Conservation (phyloP, 495 filamentous ascomycete genomes). For the Daldinia loculata region DNA sequence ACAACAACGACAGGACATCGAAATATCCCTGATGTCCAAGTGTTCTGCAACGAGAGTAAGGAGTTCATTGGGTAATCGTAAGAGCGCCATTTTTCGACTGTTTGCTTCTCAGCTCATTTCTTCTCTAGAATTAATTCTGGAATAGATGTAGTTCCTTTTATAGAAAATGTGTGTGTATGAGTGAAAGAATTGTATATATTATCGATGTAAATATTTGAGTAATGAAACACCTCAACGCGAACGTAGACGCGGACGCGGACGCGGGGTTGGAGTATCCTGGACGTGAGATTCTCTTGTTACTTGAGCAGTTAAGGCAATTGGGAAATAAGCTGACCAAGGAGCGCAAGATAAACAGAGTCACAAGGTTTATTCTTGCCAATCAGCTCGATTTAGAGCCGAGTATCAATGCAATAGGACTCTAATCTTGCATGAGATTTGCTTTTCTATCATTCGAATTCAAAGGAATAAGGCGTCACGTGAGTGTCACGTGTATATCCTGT, state of each 20-base stretch:
- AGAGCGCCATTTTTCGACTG: slow-evolving; percentile 4
- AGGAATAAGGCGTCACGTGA: neutral
- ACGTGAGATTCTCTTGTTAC: neutral
- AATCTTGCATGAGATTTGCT: neutral
- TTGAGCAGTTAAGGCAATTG: neutral
- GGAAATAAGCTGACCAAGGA: neutral
- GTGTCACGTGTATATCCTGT: neutral
- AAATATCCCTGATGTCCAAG: neutral
- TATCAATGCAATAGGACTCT: neutral
- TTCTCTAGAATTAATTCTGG: too few relatives aligned
- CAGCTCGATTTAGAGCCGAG: neutral
- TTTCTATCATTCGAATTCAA: neutral
- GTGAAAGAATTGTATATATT: neutral
- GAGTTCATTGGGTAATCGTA: slow-evolving; percentile 16
- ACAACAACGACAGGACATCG: neutral
- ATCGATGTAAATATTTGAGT: neutral
- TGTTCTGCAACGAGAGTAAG: neutral
- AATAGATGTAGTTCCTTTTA: neutral
- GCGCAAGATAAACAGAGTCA: neutral
- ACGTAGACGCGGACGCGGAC: neutral
- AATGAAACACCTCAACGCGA: neutral
- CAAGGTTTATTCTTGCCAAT: neutral
- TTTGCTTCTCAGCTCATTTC: neutral
- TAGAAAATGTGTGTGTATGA: neutral
- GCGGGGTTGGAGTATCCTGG: neutral